Base-by-base conservation (phyloP, 179 eudicot genomes). In the Drosera spatulata region DNA sequence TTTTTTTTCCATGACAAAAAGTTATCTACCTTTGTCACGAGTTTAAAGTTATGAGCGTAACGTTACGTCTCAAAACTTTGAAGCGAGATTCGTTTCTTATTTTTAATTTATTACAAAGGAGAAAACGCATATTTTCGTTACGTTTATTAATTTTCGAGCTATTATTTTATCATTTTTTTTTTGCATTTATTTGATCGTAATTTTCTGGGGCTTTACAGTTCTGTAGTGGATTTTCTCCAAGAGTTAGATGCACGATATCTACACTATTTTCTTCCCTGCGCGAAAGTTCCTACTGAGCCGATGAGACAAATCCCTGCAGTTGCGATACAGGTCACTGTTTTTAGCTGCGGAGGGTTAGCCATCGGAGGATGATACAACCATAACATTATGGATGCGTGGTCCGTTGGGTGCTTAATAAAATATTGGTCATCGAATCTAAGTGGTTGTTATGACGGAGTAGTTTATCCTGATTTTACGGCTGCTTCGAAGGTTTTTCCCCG, bases 241-340 rank as follows among this genome's bases (percentile, higher is more conserved):
- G 10, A 41, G 11, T 3, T 75, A 65, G 7, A 39, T 46, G 12
- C 46, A 3, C 45, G 41, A 61, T 0, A 3, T 13, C 54, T 66
- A 48, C 39, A 51, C 61, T 3, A 56, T 3, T 55, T 75, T 3
- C 11, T 59, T 44, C 58, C 72, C 67, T 15, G 62, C 69, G 45
- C 7, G 43, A 44, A 6, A 59, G 69, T 14, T n/a, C 61, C 13
- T 33, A 11, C 33, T n/a, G 58, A 41, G 4, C 10, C 44, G 14
- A 39, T 10, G 3, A 40, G 33, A 7, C 4, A 53, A 10, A 2
- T 12, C 22, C 9, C 7, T 14, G 10, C 2, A 5, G 41, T 56
- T 0, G 61, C 50, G 3, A 6, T 64, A 10, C 61, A 64, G 40
- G 61, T 64, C 11, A 64, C 52, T 5, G 3, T 13, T 6, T 55